Evolutionary conservation across 495 filamentous ascomycete species (phyloP).

Genomic region (Neurospora tetrasperma): DNA sequence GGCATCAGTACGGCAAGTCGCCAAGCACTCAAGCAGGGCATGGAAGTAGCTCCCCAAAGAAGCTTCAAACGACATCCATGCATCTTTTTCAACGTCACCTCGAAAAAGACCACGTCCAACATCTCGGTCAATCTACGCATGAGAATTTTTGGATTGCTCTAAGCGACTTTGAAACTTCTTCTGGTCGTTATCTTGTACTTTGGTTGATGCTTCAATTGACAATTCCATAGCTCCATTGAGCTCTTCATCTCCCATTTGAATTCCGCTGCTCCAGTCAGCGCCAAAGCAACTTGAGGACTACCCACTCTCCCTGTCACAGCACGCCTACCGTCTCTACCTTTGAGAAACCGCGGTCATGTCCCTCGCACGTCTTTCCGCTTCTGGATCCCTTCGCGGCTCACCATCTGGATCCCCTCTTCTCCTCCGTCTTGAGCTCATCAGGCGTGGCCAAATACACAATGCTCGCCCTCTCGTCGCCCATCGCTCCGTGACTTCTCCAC

Average conservation of each 20-base stretch:
- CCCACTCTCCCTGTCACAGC: background rate
- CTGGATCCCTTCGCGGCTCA: background rate
- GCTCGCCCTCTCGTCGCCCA: background rate
- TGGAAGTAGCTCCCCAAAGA: background rate
- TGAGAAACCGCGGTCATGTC: background rate
- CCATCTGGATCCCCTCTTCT: constrained; percentile 1
- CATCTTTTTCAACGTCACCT: constrained; percentile 1
- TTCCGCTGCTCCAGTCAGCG: background rate
- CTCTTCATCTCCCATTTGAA: background rate
- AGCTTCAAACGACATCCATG: background rate
- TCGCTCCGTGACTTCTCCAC: background rate
- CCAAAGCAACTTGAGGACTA: background rate
- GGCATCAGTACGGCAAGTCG: background rate
- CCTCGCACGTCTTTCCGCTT: background rate
- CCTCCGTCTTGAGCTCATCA: constrained; percentile 1
- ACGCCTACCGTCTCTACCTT: background rate
- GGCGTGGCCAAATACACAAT: background rate
- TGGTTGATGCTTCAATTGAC: background rate
- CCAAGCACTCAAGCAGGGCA: background rate
- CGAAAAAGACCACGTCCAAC: background rate
- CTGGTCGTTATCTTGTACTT: background rate
- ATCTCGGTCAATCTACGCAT: background rate
- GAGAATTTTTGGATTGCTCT: background rate
- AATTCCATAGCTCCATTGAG: background rate
- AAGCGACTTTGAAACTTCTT: background rate